Evolutionary conservation across 345 rosid genomes (phyloP), one percentile per base, ranked within the genome.

Genomic region (Camelina laxa): DNA sequence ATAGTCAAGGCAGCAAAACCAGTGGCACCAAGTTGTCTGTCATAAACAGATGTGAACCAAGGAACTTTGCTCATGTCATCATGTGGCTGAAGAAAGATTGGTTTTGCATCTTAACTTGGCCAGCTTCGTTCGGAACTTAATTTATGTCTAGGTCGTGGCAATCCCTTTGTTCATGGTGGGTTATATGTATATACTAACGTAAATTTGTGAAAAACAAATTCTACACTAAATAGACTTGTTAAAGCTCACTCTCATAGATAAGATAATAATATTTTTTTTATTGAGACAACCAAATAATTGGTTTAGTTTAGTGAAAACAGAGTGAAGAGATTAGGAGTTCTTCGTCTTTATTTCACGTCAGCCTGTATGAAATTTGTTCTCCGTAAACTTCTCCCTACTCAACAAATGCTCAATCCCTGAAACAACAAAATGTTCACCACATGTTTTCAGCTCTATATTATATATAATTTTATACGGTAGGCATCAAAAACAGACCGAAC

Each of bases 391-490:
- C 77, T 84, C n/a, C 72, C 66, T 65, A 44, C 75, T 81, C 45
- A 84, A 58, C 81, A 88, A 64, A 67, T 86, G 80, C 21, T 86
- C 90, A 54, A 84, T 65, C 27, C 81, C 89, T 88, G 83, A 73
- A 79, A 44, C 16, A 69, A 72, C 33, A 36, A 14, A 60, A 13
- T 51, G 11, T 21, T 13, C 17, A 15, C 31, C 1, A 31, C n/a
- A 74, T 30, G 55, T 10, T 10, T 64, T 30, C 56, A 33, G 9
- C 4, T 31, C 41, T 42, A 4, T 4, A 42, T 14, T 42, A 13
- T 42, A 13, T 42, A 42, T 13, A 42, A 42, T 7, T 16, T 42
- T 36, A 9, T 36, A 36, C 39, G 35, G 35, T 36, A 36, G 39
- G 10, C 39, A 36, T 38, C 11, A 9, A 38, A 38, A 9, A 9